Conservation (phyloP, 2,329 filamentous ascomycete species). For the Mycosphaerella arachidis region DNA sequence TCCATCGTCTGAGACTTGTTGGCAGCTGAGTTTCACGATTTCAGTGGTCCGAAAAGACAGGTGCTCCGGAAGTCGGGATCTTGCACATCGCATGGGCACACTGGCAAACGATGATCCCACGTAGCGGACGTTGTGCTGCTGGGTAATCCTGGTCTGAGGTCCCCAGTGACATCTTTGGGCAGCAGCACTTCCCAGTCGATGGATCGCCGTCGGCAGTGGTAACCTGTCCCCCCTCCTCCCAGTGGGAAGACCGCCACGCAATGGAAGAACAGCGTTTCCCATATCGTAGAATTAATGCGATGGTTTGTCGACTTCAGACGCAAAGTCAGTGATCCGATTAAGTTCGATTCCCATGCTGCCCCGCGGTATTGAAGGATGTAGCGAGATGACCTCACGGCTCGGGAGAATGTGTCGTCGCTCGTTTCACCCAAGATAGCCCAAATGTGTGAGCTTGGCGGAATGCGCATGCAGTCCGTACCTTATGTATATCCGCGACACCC, state of each 20-base stretch:
- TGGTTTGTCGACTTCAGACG: background rate
- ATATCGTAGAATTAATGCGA: background rate
- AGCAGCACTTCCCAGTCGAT: background rate
- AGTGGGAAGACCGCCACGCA: background rate
- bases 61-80: background rate
- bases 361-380: background rate
- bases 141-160: background rate
- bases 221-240: background rate
- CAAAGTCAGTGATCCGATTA: background rate
- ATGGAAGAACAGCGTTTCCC: background rate
- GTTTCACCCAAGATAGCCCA: background rate
- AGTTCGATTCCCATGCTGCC: background rate
- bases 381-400: background rate
- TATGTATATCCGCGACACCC: background rate
- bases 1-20: background rate
- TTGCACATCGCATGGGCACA: background rate
- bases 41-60: background rate
- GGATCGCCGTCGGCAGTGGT: background rate
- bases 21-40: background rate
- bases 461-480: background rate
- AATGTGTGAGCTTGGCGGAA: background rate
- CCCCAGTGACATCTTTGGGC: constrained; percentile 1
- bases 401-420: background rate
- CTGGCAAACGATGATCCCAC: constrained; percentile 1
- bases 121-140: background rate